Evolutionary conservation across 768 basidiomycete species (phyloP).

Genomic region (Naganishia friedmannii): DNA sequence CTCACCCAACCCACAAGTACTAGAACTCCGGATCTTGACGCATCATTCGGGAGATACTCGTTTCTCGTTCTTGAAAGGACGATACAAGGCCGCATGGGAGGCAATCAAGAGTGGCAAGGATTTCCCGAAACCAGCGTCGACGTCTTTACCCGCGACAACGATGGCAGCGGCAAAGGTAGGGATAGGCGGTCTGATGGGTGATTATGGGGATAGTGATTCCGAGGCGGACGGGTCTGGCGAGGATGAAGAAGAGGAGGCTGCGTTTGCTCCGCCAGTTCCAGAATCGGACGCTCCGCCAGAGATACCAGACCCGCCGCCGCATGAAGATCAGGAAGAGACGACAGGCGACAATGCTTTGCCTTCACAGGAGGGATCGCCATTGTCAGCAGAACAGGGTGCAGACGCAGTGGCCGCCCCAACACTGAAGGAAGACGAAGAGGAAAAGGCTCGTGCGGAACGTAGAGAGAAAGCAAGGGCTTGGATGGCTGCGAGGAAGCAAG

Average conservation of each 20-base stretch:
- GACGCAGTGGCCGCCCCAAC: not conserved
- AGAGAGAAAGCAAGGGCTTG: constrained; percentile 9
- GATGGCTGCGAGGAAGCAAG: constrained; percentile 6
- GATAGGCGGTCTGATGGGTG: constrained; percentile 44
- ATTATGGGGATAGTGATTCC: constrained; percentile 56
- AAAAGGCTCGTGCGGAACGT: constrained; percentile 10
- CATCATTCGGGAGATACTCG: constrained; percentile 74
- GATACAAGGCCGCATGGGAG: constrained; percentile 69
- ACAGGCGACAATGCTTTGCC: not conserved
- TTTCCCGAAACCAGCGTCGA: constrained; percentile 38
- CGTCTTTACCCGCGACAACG: constrained; percentile 28
- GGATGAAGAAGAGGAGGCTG: constrained; percentile 12
- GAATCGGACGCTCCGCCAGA: not conserved
- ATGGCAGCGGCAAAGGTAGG: constrained; percentile 31
- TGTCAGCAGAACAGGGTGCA: not conserved
- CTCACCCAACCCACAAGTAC: constrained; percentile 72
- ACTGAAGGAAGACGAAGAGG: not conserved
- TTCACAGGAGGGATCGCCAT: not conserved
- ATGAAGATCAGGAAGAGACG: not conserved
- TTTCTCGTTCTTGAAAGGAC: constrained; percentile 76
- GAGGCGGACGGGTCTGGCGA: not conserved
- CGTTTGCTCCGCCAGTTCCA: not conserved
- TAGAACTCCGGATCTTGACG: constrained; percentile 84
- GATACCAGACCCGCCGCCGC: not conserved
- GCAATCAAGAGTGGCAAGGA: constrained; percentile 56